Evolutionary conservation across 1,284 basidiomycete genomes (phyloP), one percentile per base, ranked within the genome.

Genomic region (Bothia castanella): DNA sequence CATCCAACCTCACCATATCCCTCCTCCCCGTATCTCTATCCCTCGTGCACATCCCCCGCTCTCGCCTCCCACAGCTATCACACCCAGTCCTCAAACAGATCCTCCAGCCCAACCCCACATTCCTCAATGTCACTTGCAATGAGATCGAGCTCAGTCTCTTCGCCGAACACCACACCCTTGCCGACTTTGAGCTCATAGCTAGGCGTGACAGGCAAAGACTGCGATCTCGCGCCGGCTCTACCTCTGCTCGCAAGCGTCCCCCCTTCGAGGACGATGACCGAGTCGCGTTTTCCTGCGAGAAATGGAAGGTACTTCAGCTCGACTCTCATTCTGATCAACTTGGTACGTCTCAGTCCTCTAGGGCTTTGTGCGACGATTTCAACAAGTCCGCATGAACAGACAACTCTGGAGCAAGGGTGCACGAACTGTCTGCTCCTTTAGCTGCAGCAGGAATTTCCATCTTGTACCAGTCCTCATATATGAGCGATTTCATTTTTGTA

Each of bases 401-500:
- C 61, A 80, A 77, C 54, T 82, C 85, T 5, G 84, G 85, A 21
- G 80, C 83, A n/a, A 75, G 86, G 39, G 82, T 91, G 1, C 81
- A 86, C 52, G 85, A 89, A 63, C 74, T 92, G 27, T 90, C 89
- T 25, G 84, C 85, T 8, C 86, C 85, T 21, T 73, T 92, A 12
- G 87, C 89, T 5, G 79, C 78, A 21, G 88, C 86, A 31, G 88
- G 87, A 10, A 89, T 92, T 38, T 87, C 87, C 25, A 92, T 92
- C 49, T 72, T 92, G 6, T 92, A 91, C 64, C 89, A 90, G 66
- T 90, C 88, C 5, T 88, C 86, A 11, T 89, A 92, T 66, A 84
- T 85, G 77, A 85, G 87, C 60, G 89, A 92, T 69, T 92, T 89
- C 66, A 83, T 92, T 45, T 80, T 92, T 56, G 89, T 87, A 62